Conservation (phyloP, 2,329 filamentous ascomycete species). For the Aspergillus alliaceus region DNA sequence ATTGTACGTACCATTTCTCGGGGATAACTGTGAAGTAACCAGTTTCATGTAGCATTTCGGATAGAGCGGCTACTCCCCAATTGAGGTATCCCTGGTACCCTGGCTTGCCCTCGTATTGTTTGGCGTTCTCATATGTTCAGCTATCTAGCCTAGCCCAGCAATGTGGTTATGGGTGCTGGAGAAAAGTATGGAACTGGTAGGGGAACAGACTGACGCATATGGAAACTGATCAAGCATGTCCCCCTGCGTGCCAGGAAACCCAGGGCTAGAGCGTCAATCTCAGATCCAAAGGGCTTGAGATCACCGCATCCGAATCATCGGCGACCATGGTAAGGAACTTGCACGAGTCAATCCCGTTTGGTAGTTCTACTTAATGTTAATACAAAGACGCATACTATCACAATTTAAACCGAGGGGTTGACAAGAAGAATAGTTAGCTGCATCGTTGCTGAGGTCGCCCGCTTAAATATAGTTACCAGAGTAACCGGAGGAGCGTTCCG, state of each 20-base stretch:
- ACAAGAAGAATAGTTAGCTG: background rate
- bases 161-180: constrained; percentile 62
- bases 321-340: constrained; percentile 62
- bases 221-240: constrained; percentile 64
- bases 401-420: no score
- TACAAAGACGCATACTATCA: no score
- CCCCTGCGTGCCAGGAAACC: constrained; percentile 55
- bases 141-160: constrained; percentile 57
- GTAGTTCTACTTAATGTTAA: background rate
- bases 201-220: constrained; percentile 65
- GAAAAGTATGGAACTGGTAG: constrained; percentile 67
- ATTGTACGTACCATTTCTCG: constrained; percentile 51
- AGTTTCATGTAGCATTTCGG: constrained; percentile 58
- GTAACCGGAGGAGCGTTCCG: background rate
- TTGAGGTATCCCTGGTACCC: constrained; percentile 67
- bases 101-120: constrained; percentile 54
- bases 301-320: constrained; percentile 63
- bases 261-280: constrained; percentile 61
- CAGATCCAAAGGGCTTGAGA: constrained; percentile 58
- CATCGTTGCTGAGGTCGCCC: background rate
- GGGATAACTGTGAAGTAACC: constrained; percentile 63
- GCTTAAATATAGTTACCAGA: background rate
- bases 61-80: constrained; percentile 57
- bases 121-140: constrained; percentile 56
- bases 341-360: constrained; percentile 11